Conservation (phyloP, 495 filamentous ascomycete genomes). For the Pyrenula massariospora region DNA sequence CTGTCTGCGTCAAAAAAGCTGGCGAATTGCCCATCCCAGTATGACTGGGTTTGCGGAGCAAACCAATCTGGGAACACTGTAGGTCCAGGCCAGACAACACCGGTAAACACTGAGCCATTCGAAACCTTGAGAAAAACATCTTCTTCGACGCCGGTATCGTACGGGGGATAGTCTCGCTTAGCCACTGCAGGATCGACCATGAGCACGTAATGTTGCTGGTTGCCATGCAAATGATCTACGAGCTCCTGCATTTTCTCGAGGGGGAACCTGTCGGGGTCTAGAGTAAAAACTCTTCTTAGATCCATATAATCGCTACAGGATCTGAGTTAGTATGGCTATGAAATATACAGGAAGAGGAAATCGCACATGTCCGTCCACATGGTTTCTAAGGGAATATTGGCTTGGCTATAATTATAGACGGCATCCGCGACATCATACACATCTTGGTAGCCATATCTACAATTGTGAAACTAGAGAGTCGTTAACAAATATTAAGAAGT, state of each 20-base stretch:
- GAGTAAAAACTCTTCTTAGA: slow-evolving; percentile 53
- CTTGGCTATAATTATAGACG: slow-evolving; percentile 65
- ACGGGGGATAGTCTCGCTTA: slow-evolving; percentile 53
- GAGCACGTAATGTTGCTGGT: slow-evolving; percentile 69
- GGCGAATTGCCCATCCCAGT: slow-evolving; percentile 64
- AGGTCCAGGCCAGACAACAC: slow-evolving; percentile 76
- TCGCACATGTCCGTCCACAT: slow-evolving; percentile 75
- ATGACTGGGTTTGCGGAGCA: slow-evolving; percentile 47
- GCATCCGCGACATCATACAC: slow-evolving; percentile 69
- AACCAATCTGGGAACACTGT: slow-evolving; percentile 84
- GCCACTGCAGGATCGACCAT: slow-evolving; percentile 45
- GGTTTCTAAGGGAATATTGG: slow-evolving; percentile 70
- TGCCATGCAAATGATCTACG: slow-evolving; percentile 57
- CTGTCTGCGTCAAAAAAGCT: slow-evolving; percentile 51
- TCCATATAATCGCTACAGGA: slow-evolving; percentile 53
- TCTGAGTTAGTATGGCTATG: background rate
- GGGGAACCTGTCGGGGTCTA: slow-evolving; percentile 64
- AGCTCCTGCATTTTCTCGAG: slow-evolving; percentile 55
- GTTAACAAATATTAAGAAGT: background rate
- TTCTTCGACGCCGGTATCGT: slow-evolving; percentile 46
- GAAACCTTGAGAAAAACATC: slow-evolving; percentile 53
- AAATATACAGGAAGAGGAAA: background rate
- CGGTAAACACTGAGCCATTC: slow-evolving; percentile 54
- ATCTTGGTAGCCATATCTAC: slow-evolving; percentile 71
- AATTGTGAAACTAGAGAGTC: slow-evolving; percentile 53